phyloP scores from a whole-genome alignment of 768 basidiomycete genomes.

The Pseudohyphozyma bogoriensis region DNA sequence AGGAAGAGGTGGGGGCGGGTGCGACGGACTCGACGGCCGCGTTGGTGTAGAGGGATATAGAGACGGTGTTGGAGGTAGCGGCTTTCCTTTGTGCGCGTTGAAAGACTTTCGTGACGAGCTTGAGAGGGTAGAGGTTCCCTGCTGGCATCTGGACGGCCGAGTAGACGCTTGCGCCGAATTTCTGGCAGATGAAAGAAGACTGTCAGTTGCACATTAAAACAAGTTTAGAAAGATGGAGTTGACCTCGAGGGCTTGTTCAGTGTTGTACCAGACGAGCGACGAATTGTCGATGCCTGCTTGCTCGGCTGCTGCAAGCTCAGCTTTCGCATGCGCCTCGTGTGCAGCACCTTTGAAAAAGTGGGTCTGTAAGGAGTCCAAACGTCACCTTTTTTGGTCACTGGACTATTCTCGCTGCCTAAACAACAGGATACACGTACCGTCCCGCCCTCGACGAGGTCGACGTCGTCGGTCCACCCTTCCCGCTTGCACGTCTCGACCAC shows the following conservation, averaged over 20 bases:
- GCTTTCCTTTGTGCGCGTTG: constrained; percentile 3
- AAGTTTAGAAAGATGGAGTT: neutral
- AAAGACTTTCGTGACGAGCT: constrained; percentile 34
- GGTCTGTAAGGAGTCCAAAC: constrained; percentile 27
- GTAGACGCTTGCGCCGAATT: constrained; percentile 42
- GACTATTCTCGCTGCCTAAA: neutral
- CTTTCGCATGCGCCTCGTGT: constrained; percentile 40
- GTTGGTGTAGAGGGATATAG: constrained; percentile 56
- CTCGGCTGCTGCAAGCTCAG: constrained; percentile 50
- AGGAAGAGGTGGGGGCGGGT: constrained; percentile 11
- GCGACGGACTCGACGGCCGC: constrained; percentile 54
- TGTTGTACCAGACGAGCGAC: constrained; percentile 44
- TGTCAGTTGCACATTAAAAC: too few species aligned
- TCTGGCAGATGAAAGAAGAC: too few species aligned
- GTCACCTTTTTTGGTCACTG: too few species aligned
- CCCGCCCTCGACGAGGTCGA: constrained; percentile 56
- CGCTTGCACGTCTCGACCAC: constrained; percentile 48
- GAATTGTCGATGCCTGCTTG: constrained; percentile 46
- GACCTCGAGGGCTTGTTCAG: constrained; percentile 48
- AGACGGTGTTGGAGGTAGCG: constrained; percentile 7
- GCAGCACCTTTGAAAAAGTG: constrained; percentile 46
- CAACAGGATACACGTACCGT: constrained; percentile 33
- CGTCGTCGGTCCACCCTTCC: constrained; percentile 43
- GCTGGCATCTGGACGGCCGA: constrained; percentile 49
- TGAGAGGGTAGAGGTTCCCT: constrained; percentile 67